Percentiles rank a stretch among this genome's conserved stretches.
phyloP scores from a whole-genome alignment of 1,139 yeast genomes.

The Suhomyces taliae region DNA sequence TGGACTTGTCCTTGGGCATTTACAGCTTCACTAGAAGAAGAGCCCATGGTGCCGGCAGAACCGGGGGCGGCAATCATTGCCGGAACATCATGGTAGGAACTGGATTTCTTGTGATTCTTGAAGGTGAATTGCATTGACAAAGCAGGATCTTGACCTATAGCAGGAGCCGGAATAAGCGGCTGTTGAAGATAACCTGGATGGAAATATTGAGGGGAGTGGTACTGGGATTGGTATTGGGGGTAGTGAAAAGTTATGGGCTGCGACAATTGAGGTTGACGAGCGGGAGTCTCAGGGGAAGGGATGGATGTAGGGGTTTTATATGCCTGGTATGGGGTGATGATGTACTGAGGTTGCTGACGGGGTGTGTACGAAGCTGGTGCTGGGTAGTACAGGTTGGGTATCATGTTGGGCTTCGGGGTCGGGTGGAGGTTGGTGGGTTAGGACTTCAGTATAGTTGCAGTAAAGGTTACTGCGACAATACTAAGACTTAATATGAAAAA shows the following conservation, averaged over 20 bases:
- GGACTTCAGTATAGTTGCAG: too few relatives aligned
- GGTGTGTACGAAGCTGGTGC: conserved; percentile 3
- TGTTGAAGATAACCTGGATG: conserved; percentile 5
- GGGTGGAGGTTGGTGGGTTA: too few relatives aligned
- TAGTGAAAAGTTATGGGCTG: neutral
- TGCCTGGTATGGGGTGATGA: conserved; percentile 4
- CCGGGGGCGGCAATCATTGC: neutral
- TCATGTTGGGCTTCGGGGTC: neutral
- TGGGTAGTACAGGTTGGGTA: conserved; percentile 3
- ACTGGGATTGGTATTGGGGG: neutral
- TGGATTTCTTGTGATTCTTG: conserved; percentile 5
- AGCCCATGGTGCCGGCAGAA: neutral
- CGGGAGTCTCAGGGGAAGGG: neutral
- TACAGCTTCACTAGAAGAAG: neutral
- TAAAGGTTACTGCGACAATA: too few relatives aligned
- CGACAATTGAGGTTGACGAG: neutral
- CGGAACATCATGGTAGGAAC: conserved; percentile 1
- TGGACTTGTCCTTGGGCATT: neutral
- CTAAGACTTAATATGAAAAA: too few relatives aligned
- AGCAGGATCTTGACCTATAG: neutral
- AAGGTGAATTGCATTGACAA: conserved; percentile 2
- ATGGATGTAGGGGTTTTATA: neutral
- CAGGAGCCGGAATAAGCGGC: conserved; percentile 7
- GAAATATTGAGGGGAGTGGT: neutral
- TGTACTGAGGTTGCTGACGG: conserved; percentile 7